Base-by-base conservation (phyloP, 2,329 filamentous ascomycete species). In the Colletotrichum sp. region DNA sequence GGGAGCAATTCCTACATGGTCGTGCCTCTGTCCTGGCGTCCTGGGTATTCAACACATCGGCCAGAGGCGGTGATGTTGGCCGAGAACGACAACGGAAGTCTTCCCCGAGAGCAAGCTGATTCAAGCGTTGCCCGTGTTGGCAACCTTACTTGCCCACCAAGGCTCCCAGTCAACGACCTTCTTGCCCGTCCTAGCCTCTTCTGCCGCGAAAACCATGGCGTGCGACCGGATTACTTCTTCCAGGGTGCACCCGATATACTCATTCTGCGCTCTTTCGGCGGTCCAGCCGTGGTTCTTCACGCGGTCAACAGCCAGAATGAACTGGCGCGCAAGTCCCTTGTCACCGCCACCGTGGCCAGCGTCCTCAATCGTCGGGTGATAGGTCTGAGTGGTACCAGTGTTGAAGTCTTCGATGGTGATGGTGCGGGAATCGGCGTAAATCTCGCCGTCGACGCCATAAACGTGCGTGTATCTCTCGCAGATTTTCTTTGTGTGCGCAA, bases 151-250 rank as follows among this genome's bases (percentile, higher is more conserved):
- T 10, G 86, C 84, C 95, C 95, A 98, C 95, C 95, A 98, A 63
- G 89, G 84, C 59, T 86, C 85, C 93, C 95, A 98, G 79, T 94
- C 89, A 6, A 99, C 86, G 9, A 97, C 93, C 82, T 90, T 92
- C 81, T 90, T 92, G 67, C 90, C 89, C 66, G 87, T 88, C 80
- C 96, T 91, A 7, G 96, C 95, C 80, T 98, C 94, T 85, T 99
- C 97, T 0, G 96, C 97, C 28, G 95, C 96, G 87, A 98, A 99
- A 0, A 98, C 96, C 85, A 97, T 91, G 3, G 95, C 96, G 86
- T 99, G 97, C 81, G 95, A 98, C 65, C 94, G 90, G n/a, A 99
- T 90, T 2, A 94, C 92, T 81, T 99, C 97, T 72, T 98, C 95
- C 9, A 98, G 86, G 15, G 93, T 94, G 84, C 95, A 98, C 0